A percentile compares a stretch with the other conserved stretches of the same genome.
phyloP scores from a whole-genome alignment of 2,329 filamentous ascomycete genomes.

The Ophiostoma ips region DNA sequence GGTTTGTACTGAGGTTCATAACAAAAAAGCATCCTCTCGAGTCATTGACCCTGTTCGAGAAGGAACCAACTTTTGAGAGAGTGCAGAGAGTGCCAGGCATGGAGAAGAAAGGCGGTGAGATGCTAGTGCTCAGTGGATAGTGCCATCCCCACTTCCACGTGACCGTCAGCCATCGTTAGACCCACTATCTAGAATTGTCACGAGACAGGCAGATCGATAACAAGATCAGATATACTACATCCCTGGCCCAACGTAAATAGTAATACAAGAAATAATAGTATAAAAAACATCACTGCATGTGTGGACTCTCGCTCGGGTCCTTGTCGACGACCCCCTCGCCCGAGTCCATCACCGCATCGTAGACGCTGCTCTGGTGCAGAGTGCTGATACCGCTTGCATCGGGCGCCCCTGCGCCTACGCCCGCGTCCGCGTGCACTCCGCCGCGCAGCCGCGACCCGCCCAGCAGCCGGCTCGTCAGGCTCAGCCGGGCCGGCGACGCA shows the following conservation, averaged over 20 bases:
- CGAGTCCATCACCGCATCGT: neutral
- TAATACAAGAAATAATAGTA: neutral
- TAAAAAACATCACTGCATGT: neutral
- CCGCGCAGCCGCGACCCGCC: slow-evolving; percentile 6
- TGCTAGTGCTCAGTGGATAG: neutral
- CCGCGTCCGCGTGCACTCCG: neutral
- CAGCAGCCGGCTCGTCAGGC: slow-evolving; percentile 32
- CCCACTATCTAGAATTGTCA: too few relatives aligned
- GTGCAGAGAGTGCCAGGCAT: too few relatives aligned
- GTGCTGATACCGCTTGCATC: too few relatives aligned
- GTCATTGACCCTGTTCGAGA: too few relatives aligned
- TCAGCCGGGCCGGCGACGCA: slow-evolving; percentile 31
- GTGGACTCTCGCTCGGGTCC: neutral
- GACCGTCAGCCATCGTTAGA: too few relatives aligned
- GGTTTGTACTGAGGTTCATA: too few relatives aligned
- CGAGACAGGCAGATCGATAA: too few relatives aligned
- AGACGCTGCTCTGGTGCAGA: neutral
- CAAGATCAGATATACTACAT: too few relatives aligned
- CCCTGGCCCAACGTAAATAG: too few relatives aligned
- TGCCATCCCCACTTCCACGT: neutral
- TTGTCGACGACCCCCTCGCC: neutral
- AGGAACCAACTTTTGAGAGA: too few relatives aligned
- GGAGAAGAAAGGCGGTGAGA: neutral
- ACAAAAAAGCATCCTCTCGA: too few relatives aligned
- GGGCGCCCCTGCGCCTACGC: neutral